Evolutionary conservation across 805 yeast genomes (phyloP).

Genomic region (Metschnikowia gruessii): DNA sequence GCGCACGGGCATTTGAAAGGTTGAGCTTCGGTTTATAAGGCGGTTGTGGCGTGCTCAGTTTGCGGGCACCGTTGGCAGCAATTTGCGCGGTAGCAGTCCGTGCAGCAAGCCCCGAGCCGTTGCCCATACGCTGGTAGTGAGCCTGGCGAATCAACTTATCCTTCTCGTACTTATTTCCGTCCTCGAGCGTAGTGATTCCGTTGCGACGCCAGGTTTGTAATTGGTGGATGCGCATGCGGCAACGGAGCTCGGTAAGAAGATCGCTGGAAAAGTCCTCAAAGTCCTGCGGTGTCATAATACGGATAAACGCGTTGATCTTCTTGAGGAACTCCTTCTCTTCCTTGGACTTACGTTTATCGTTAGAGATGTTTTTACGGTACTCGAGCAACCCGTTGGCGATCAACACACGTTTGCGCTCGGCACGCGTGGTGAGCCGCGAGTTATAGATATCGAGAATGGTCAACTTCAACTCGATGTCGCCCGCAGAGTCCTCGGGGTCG

Average conservation of each 20-base stretch:
- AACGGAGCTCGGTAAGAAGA: slow-evolving; percentile 70
- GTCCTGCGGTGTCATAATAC: slow-evolving; percentile 77
- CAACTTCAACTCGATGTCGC: slow-evolving; percentile 86
- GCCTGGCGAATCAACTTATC: slow-evolving; percentile 72
- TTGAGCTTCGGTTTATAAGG: slow-evolving; percentile 44
- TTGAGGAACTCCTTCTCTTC: slow-evolving; percentile 84
- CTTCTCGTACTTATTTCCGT: slow-evolving; percentile 81
- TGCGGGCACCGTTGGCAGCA: slow-evolving; percentile 20
- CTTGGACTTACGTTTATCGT: slow-evolving; percentile 81
- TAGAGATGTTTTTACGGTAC: slow-evolving; percentile 73
- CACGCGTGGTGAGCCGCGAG: slow-evolving; percentile 83
- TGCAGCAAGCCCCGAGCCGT: slow-evolving; percentile 29
- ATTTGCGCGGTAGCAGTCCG: slow-evolving; percentile 13
- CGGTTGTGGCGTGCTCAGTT: slow-evolving; percentile 34
- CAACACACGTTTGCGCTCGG: slow-evolving; percentile 84
- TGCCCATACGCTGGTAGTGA: slow-evolving; percentile 56
- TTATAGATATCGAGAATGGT: slow-evolving; percentile 87
- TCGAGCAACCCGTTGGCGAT: slow-evolving; percentile 77
- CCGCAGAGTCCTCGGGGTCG: slow-evolving; percentile 86
- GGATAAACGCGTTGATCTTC: slow-evolving; percentile 74
- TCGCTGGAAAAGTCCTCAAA: slow-evolving; percentile 73
- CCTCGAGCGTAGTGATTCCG: slow-evolving; percentile 82
- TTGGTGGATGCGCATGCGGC: slow-evolving; percentile 79
- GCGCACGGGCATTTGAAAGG: slow-evolving; percentile 41
- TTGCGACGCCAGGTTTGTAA: slow-evolving; percentile 90